Evolutionary conservation across 768 basidiomycete species (phyloP), one percentile per base, ranked within the genome.

Genomic region (Psilocybe tampanensis): DNA sequence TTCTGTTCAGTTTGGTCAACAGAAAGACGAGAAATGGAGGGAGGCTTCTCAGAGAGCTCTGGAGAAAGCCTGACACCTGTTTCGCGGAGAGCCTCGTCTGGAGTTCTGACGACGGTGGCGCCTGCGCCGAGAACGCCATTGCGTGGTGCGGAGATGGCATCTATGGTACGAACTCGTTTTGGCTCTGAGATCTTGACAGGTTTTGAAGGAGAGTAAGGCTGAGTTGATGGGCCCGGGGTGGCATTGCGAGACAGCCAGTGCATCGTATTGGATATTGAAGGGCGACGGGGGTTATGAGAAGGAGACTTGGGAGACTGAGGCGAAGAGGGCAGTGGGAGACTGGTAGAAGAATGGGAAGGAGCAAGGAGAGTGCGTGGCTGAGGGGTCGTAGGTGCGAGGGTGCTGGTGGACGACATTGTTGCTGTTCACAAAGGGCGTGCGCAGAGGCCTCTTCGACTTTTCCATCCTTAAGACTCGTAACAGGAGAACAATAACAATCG

Each of bases 31-130:
- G 45, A 39, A 21, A 36, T 12, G 22, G 60, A 52, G 26, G 48
- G 13, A 33, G 49, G 22, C 42, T 48, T 52, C 47, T 59, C 51
- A 51, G 34, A 22, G 60, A 68, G 22, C 44, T 62, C 59, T 1
- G 67, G 73, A 8, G 71, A 75, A n/a, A 79, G 69, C 43, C 79
- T 69, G 2, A 82, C 75, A 18, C 75, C 71, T 0, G 80, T 79
- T 47, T 79, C 80, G 44, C 76, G 75, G 26, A 94, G 75, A 19
- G 91, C 91, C 54, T 94, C 92, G 61, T 88, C 85, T 8, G 92
- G 92, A 0, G 92, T 93, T 55, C 86, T 78, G 34, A 93, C 91
- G 26, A 94, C 76, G 1, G 79, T 86, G 13, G 91, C 91, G 39
- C 91, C 90, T 18, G 81, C 67, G n/a, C 89, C 90, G 18, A 90